Evolutionary conservation across 148 eudicot genomes (phyloP).

Genomic region (Silene latifolia): DNA sequence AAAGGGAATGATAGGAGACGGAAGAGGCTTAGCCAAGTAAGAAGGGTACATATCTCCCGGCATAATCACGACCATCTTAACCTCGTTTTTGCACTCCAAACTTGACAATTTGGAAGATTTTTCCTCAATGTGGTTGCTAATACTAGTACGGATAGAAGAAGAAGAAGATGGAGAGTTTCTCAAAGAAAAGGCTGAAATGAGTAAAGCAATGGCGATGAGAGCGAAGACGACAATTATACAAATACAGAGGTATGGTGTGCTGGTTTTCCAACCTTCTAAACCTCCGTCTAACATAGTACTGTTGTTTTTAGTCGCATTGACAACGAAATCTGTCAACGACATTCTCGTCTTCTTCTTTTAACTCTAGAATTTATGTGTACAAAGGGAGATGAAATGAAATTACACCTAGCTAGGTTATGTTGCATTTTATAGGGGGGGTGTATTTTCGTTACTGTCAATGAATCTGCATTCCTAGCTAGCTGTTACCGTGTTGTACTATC

Average conservation of each 20-base stretch:
- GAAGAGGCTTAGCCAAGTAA: conserved; percentile 37
- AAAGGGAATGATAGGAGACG: conserved; percentile 15
- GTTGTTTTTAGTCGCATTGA: background rate
- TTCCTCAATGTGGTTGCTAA: background rate
- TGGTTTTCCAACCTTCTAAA: conserved; percentile 4
- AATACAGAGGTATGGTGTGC: conserved; percentile 29
- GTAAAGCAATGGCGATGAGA: conserved; percentile 25
- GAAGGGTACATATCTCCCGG: conserved; percentile 40
- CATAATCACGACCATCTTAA: conserved; percentile 34
- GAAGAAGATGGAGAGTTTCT: conserved; percentile 8
- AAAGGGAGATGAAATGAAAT: background rate
- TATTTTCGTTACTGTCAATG: too few relatives aligned
- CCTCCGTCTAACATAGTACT: background rate
- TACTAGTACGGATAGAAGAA: background rate
- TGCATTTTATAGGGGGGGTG: background rate
- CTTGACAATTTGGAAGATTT: background rate
- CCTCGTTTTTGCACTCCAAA: conserved; percentile 3
- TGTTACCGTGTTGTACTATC: too few relatives aligned
- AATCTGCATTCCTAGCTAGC: too few relatives aligned
- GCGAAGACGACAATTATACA: conserved; percentile 25
- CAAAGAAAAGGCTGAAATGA: conserved; percentile 28
- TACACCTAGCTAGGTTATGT: background rate
- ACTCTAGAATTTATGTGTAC: too few relatives aligned
- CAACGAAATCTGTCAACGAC: background rate
- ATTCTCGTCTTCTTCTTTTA: too few relatives aligned